Evolutionary conservation across 176 grass and related monocot species (phyloP).

Genomic region (Thalia dealbata): DNA sequence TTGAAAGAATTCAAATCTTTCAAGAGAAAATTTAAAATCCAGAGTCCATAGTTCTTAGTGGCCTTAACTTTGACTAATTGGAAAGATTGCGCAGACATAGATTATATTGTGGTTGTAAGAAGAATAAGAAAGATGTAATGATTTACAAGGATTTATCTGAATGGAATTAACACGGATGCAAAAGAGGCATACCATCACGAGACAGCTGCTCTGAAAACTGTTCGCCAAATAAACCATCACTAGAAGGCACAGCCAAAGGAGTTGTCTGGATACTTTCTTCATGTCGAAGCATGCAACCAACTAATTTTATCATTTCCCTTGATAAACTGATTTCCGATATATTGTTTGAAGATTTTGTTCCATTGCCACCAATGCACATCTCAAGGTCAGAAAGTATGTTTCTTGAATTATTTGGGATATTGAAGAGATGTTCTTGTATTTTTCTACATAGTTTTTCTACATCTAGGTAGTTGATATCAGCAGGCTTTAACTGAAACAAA

Average conservation of each 20-base stretch:
- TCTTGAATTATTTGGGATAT: conserved; percentile 24
- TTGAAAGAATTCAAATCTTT: too few relatives aligned
- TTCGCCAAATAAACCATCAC: conserved; percentile 30
- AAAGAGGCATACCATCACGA: conserved; percentile 32
- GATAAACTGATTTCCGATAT: conserved; percentile 36
- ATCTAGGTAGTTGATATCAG: conserved; percentile 27
- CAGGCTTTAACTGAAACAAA: conserved; percentile 33
- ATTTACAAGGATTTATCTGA: not conserved
- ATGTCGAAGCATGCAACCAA: conserved; percentile 26
- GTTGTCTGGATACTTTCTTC: conserved; percentile 20
- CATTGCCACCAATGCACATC: conserved; percentile 24
- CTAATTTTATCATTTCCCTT: conserved; percentile 27
- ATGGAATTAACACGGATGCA: not conserved
- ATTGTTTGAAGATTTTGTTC: conserved; percentile 11
- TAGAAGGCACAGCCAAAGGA: conserved; percentile 14
- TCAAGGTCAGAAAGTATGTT: conserved; percentile 26
- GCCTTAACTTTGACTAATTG: not conserved
- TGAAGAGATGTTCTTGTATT: conserved; percentile 29
- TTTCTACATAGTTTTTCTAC: conserved; percentile 30
- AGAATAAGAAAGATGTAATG: not conserved
- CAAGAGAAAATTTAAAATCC: too few relatives aligned
- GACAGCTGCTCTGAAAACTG: conserved; percentile 38
- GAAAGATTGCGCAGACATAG: not conserved
- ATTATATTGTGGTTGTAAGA: not conserved
- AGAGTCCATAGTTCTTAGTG: too few relatives aligned